phyloP scores from a whole-genome alignment of 345 rosid species.

The Eucalyptus paniculata region DNA sequence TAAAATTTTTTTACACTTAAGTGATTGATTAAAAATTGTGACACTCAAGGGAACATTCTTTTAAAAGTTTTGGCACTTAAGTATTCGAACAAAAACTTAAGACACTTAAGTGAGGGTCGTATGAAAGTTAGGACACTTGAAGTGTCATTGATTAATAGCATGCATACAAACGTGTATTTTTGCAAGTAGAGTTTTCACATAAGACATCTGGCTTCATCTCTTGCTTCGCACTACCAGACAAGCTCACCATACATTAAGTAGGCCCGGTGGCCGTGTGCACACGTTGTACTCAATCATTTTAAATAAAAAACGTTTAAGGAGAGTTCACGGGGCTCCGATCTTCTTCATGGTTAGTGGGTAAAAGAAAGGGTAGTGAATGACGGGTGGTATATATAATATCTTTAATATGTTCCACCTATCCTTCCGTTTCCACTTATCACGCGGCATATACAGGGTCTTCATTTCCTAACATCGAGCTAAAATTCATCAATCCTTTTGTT shows the following conservation, averaged over 20 bases:
- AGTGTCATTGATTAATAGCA: neutral
- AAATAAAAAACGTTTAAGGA: neutral
- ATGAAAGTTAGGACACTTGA: no score
- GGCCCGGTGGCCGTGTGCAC: neutral
- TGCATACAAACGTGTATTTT: neutral
- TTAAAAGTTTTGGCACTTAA: neutral
- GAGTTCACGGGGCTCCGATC: neutral
- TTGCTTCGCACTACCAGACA: neutral
- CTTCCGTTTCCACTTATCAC: neutral
- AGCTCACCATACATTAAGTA: neutral
- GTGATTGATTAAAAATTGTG: no score
- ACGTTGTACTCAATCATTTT: neutral
- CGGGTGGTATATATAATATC: neutral
- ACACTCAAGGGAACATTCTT: no score
- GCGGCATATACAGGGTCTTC: neutral
- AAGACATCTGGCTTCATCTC: neutral
- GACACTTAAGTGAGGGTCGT: accelerated
- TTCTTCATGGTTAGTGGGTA: neutral
- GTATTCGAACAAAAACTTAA: neutral
- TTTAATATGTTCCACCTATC: neutral
- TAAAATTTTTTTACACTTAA: accelerated
- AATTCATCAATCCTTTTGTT: neutral
- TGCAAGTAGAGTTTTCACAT: neutral
- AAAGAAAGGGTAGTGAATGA: neutral
- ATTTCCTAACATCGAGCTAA: neutral